These are phyloP conservation scores for Hebeloma cylindrosporum DNA, from an alignment of 768 basidiomycete species.

Conservation along the genomic window DNA sequence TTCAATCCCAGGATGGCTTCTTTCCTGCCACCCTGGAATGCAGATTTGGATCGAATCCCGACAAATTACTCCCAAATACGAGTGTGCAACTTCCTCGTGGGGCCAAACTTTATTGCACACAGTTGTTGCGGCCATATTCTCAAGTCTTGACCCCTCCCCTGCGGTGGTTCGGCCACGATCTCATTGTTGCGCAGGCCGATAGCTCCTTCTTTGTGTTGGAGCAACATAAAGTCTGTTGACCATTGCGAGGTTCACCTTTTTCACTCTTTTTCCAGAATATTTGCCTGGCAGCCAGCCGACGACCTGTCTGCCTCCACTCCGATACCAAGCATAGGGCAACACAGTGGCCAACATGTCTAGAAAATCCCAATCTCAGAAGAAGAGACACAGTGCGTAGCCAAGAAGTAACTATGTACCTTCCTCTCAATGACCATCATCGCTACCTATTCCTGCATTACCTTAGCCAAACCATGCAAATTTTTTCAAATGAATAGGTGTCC, in stretches of 20 bases:
- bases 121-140: conserved; percentile 24
- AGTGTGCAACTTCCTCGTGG: conserved; percentile 34
- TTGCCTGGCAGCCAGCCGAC: conserved; percentile 1
- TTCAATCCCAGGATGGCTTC: conserved; percentile 22
- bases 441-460: conserved; percentile 4
- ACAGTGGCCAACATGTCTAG: conserved; percentile 28
- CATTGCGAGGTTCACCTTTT: conserved; percentile 5
- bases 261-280: conserved; percentile 11
- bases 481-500: conserved; percentile 45
- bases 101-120: conserved; percentile 32
- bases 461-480: conserved; percentile 53
- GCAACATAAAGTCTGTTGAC: conserved; percentile 27
- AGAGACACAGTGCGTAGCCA: conserved; percentile 37
- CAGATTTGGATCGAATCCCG: conserved; percentile 28
- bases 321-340: no score
- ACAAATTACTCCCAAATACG: conserved; percentile 29
- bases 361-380: conserved; percentile 35
- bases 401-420: conserved; percentile 10
- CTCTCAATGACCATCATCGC: conserved; percentile 2
- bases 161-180: conserved; percentile 28
- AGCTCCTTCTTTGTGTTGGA: conserved; percentile 28
- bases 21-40: conserved; percentile 32
- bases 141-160: conserved; percentile 25
- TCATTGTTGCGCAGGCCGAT: conserved; percentile 31
- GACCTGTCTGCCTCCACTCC: conserved; percentile 1